Evolutionary conservation across 306 rosid genomes (phyloP), one percentile per base, ranked within the genome.

Genomic region (Vigna angularis): DNA sequence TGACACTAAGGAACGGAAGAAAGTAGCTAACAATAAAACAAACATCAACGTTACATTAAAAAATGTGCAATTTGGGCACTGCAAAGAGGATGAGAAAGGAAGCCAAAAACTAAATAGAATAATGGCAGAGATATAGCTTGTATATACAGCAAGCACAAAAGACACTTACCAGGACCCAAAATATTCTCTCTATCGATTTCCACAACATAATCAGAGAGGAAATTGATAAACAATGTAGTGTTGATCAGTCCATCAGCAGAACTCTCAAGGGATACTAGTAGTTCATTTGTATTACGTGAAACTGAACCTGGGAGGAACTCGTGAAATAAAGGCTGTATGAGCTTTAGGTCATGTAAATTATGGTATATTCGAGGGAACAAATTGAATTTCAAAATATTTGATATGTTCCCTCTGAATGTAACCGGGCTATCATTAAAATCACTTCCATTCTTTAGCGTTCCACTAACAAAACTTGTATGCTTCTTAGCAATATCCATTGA

Each of bases 301-400:
- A 76, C 81, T 38, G 99, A 96, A 74, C 99, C 99, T 0, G 99
- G 91, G 47, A 93, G 86, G 85, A 96, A 96, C 88, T 93, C 98
- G 56, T 90, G 98, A 81, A 87, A 96, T 67, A 96, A 74, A 84
- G 99, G 99, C 78, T 96, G 98, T 80, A 96, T 84, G 76, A 93
- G 91, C 89, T 87, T 91, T 52, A 93, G 84, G 81, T 85, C 89
- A 47, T 87, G 93, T 65, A 91, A 77, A 69, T 85, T 87, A 51
- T 4, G 89, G 86, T 91, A 93, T 77, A 96, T 84, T 76, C 78
- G 87, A 4, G 99, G 99, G 81, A 96, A 96, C 61, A 96, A 80
- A 76, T 85, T 93, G 85, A 96, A 91, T 50, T 91, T 93, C 86
- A 93, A 75, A 57, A 96, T 72, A 83, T 91, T 93, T 72, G 96